These are phyloP conservation scores for Rhodotorula sp. DNA, from an alignment of 1,284 basidiomycete genomes.

Conservation along the genomic window DNA sequence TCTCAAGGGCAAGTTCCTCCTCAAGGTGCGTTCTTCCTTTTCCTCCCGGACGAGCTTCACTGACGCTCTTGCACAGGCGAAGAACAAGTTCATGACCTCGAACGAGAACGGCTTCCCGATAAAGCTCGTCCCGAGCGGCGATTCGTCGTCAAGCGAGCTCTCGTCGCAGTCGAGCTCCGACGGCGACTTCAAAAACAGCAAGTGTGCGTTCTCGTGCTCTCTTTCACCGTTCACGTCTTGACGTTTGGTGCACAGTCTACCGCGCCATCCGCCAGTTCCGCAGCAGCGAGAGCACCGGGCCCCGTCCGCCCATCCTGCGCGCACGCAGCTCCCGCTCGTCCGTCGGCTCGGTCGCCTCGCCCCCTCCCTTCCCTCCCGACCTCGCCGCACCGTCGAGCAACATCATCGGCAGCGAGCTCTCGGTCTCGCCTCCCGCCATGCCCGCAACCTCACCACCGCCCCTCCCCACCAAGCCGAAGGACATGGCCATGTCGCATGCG, in stretches of 20 bases:
- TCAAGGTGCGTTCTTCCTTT: slow-evolving; percentile 64
- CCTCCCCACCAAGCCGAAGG: slow-evolving; percentile 24
- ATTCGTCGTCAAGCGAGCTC: slow-evolving; percentile 23
- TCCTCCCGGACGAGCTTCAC: not conserved
- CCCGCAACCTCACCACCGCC: not conserved
- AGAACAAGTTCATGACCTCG: slow-evolving; percentile 37
- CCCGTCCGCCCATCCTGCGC: slow-evolving; percentile 1
- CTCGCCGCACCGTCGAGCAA: not conserved
- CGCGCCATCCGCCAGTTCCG: slow-evolving; percentile 33
- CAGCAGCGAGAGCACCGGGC: slow-evolving; percentile 1
- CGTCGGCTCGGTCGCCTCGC: not conserved
- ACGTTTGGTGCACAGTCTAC: slow-evolving; percentile 8
- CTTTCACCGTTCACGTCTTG: not conserved
- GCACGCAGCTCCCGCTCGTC: slow-evolving; percentile 8
- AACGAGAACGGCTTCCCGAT: slow-evolving; percentile 22
- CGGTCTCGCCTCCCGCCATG: slow-evolving; percentile 18
- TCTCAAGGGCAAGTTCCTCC: slow-evolving; percentile 73
- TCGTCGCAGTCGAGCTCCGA: slow-evolving; percentile 45
- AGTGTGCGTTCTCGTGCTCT: slow-evolving; percentile 7
- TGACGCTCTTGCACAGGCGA: slow-evolving; percentile 17
- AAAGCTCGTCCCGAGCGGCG: slow-evolving; percentile 17
- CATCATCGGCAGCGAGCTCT: slow-evolving; percentile 13
- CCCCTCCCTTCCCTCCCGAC: not conserved
- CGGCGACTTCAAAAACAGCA: slow-evolving; percentile 42
- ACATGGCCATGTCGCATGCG: slow-evolving; percentile 64